Evolutionary conservation across 2,329 filamentous ascomycete genomes (phyloP), one percentile per base, ranked within the genome.

Genomic region (Botrytis byssoidea): DNA sequence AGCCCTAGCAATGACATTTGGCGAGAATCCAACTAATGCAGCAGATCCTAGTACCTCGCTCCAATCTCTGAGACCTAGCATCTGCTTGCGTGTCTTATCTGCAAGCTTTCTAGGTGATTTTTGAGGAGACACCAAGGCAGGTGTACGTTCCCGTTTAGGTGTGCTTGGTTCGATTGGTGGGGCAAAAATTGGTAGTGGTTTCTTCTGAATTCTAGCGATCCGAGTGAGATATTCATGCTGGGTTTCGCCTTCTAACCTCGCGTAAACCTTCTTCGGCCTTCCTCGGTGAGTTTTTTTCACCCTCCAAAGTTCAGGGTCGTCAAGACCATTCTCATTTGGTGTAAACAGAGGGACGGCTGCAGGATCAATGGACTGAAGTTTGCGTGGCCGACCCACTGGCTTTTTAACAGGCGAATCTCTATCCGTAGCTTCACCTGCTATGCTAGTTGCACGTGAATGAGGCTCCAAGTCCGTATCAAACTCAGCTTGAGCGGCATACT

Each of bases 21-120:
- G 82, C 1, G 92, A 84, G 82, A 94, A 95, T 0, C 92, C 93
- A 2, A 88, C 88, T 68, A 97, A 83, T 0, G 93, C 88, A 4
- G 95, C 95, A 0, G 94, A 86, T 0, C 93, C 93, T 42, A 98
- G 83, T 1, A 98, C 88, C 77, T 97, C 93, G 77, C 90, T 92
- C 95, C 95, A 98, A 83, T 97, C 92, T 35, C 92, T 75, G 29
- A 79, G 73, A 4, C 74, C 74, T 42, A 80, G 64, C 42, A 55
- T 78, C 46, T 73, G 76, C n/a, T 74, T 70, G 29, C 51, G 64
- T 44, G 29, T 18, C 25, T 60, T 44, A 2, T 40, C 51, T 37
- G 64, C 72, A 55, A 68, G 61, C 22, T 75, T 73, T 63, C 42
- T 74, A 4, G 60, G 69, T 37, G 40, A 72, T 40, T 71, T 74